Base-by-base conservation (phyloP, 805 yeast species). In the Yueomyces sp. region DNA sequence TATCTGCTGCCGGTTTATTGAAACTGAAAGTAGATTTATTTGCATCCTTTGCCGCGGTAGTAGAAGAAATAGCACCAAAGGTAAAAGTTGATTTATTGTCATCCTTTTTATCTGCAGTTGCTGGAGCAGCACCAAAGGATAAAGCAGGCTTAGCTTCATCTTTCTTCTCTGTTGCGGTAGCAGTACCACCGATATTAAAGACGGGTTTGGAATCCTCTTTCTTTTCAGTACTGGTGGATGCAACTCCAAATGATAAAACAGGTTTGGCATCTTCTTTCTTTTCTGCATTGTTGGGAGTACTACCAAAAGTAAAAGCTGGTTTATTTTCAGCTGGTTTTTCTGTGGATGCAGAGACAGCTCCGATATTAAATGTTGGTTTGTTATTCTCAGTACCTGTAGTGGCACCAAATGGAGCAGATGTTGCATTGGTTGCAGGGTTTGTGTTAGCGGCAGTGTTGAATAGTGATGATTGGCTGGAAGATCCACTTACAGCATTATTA, bases 81-180 rank as follows among this genome's bases (percentile, higher is more conserved):
- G 6, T 30, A 4, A 38, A 19, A 9, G 39, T 27, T 19, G 46
- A 31, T 11, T 33, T 44, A 27, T 28, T 28, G 5, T 30, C 33
- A 30, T 30, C 33, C 9, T 30, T 30, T 30, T 30, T 30, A 30
- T 6, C 33, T 30, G 6, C 33, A 30, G 33, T 30, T 6, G 6
- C 9, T 6, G 19, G 19, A 19, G 19, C 19, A 12, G 44, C 48
- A 36, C 66, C 67, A 43, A 63, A 56, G 3, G 60, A 49, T 43
- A 62, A 54, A 26, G 49, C 49, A 6, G 49, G 37, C n/a, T 34
- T 38, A n/a, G 46, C 33, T 11, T 50, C 12, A n/a, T 43, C 40
- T 12, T 44, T 46, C 34, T 44, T 29, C 3, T 37, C 40, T 4
- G 42, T 47, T 2, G 38, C 36, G 7, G 6, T 37, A n/a, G 28